Evolutionary conservation across 805 yeast species (phyloP).

Genomic region (Debaryomyces maramus): DNA sequence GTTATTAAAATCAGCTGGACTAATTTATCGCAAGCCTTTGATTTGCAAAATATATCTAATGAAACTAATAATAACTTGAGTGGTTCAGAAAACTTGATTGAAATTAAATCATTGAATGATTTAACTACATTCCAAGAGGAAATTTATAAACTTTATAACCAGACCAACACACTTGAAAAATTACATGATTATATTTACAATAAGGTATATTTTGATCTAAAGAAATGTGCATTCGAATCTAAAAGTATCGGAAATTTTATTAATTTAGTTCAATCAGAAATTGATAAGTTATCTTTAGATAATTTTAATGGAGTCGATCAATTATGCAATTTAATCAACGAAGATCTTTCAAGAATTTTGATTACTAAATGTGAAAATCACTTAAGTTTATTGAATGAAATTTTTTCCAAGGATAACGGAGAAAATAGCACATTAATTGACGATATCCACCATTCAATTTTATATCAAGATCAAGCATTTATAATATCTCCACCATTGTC

Average conservation of each 20-base stretch:
- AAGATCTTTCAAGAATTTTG: constrained; percentile 21
- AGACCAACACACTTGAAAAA: constrained; percentile 16
- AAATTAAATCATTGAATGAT: constrained; percentile 22
- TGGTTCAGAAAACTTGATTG: constrained; percentile 26
- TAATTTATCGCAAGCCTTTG: constrained; percentile 48
- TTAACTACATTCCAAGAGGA: constrained; percentile 24
- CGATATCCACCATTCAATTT: constrained; percentile 30
- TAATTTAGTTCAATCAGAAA: constrained; percentile 13
- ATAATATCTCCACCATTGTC: constrained; percentile 42
- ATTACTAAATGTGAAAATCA: constrained; percentile 18
- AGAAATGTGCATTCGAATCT: constrained; percentile 15
- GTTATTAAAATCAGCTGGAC: constrained; percentile 54
- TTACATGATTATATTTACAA: constrained; percentile 17
- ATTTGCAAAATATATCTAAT: constrained; percentile 34
- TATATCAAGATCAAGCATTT: constrained; percentile 38
- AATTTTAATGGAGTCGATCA: constrained; percentile 16
- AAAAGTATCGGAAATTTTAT: constrained; percentile 12
- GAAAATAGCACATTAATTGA: background rate
- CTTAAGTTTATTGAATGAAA: background rate
- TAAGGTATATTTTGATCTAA: constrained; percentile 14
- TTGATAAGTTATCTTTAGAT: constrained; percentile 15
- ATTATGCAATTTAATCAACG: constrained; percentile 24
- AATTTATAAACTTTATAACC: constrained; percentile 20
- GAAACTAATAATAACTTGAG: constrained; percentile 23
- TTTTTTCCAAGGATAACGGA: background rate